phyloP scores from a whole-genome alignment of 331 rosid genomes.

The Rosa hybrid region DNA sequence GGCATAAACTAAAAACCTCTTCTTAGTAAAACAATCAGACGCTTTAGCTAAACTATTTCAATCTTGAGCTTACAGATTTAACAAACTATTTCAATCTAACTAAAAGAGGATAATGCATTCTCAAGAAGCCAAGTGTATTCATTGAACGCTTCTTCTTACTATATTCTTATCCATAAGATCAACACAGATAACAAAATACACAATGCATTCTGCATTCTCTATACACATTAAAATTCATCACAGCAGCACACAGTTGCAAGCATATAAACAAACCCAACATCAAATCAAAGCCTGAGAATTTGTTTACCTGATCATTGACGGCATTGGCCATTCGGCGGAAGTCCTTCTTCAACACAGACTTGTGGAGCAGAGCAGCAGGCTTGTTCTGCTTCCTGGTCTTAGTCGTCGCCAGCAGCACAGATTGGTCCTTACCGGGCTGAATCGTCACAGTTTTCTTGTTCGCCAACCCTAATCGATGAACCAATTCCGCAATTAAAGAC shows the following conservation, averaged over 20 bases:
- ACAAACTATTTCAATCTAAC: neutral
- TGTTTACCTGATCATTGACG: conserved; percentile 68
- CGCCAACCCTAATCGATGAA: conserved; percentile 65
- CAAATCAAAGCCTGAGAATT: neutral
- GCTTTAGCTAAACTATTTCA: neutral
- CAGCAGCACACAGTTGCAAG: neutral
- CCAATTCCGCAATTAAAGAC: neutral
- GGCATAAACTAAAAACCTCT: neutral
- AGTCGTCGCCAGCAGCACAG: conserved; percentile 76
- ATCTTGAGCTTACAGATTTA: neutral
- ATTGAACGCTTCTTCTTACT: conserved; percentile 1
- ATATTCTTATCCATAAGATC: too few species aligned
- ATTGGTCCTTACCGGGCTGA: conserved; percentile 72
- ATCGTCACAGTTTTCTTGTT: conserved; percentile 90
- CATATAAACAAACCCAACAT: neutral
- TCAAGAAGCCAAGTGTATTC: conserved; percentile 32
- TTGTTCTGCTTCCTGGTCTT: conserved; percentile 93
- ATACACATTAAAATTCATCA: neutral
- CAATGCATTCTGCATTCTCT: too few species aligned
- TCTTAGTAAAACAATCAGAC: neutral
- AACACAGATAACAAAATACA: too few species aligned
- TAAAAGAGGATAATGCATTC: neutral
- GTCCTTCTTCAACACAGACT: conserved; percentile 89
- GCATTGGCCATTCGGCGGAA: conserved; percentile 84
- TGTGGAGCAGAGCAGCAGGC: conserved; percentile 79